Conservation (phyloP, 2,329 filamentous ascomycete genomes). For the Drechmeria coniospora region DNA sequence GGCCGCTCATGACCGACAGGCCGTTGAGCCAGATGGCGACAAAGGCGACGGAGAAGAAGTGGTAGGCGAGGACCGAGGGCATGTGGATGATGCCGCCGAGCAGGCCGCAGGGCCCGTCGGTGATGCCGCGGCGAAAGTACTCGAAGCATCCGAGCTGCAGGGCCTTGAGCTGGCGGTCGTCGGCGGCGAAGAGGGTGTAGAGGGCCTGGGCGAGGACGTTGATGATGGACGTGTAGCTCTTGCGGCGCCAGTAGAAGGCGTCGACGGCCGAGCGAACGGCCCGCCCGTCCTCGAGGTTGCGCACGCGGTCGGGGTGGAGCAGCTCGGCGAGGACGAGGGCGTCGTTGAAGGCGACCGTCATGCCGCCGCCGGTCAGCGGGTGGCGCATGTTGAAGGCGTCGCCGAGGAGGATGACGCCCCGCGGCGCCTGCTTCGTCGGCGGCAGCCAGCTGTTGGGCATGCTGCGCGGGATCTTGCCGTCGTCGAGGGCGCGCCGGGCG, state of each 20-base stretch:
- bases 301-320: constrained; percentile 53
- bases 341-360: constrained; percentile 96
- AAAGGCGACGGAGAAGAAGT: constrained; percentile 91
- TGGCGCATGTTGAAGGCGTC: constrained; percentile 99
- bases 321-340: constrained; percentile 63
- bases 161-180: constrained; percentile 59
- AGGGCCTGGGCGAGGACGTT: constrained; percentile 96
- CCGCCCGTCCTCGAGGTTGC: constrained; percentile 50
- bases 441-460: constrained; percentile 98
- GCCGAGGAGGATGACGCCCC: constrained; percentile 66
- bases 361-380: constrained; percentile 88
- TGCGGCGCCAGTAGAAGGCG: constrained; percentile 75
- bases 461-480: constrained; percentile 57
- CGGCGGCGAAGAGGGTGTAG: constrained; percentile 79
- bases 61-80: constrained; percentile 66
- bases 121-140: constrained; percentile 69
- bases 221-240: constrained; percentile 70
- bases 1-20: constrained; percentile 18
- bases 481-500: constrained; percentile 61
- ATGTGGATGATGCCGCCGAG: constrained; percentile 67
- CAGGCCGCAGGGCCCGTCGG: constrained; percentile 66
- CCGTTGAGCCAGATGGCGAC: constrained; percentile 60
- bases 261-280: constrained; percentile 54
- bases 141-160: constrained; percentile 83
- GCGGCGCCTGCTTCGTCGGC: constrained; percentile 40